These are phyloP conservation scores for Tilletia walkeri DNA, from an alignment of 1,284 basidiomycete genomes.

Conservation along the genomic window DNA sequence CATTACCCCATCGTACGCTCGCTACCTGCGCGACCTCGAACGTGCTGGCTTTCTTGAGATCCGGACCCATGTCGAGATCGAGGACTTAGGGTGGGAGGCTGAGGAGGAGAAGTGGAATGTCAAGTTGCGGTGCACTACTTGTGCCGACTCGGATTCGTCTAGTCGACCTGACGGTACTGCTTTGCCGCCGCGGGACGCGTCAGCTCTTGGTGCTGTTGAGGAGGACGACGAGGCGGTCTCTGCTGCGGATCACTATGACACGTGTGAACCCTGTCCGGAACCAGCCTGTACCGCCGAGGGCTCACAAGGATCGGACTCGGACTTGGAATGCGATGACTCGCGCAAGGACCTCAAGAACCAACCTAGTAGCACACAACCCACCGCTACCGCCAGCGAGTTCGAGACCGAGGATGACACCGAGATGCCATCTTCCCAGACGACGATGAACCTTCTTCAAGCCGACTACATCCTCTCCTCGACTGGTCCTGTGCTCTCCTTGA, in stretches of 20 bases:
- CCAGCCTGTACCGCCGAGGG: neutral
- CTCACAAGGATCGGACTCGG: neutral
- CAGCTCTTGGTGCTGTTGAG: neutral
- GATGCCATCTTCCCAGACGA: too few relatives aligned
- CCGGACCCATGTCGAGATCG: constrained; percentile 38
- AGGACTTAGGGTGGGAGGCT: constrained; percentile 21
- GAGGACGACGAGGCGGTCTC: neutral
- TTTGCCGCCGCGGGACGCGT: neutral
- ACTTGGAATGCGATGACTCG: neutral
- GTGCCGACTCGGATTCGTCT: neutral
- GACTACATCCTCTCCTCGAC: constrained; percentile 53
- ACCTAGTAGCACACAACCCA: neutral
- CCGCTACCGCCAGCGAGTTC: neutral
- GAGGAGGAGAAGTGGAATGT: neutral
- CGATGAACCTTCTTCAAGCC: constrained; percentile 9
- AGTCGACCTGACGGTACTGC: neutral
- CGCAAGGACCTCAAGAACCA: neutral
- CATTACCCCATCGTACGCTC: constrained; percentile 52
- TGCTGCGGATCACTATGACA: neutral
- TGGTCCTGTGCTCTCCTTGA: constrained; percentile 41
- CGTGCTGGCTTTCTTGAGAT: constrained; percentile 39
- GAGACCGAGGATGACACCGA: constrained; percentile 8
- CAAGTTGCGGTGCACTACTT: neutral
- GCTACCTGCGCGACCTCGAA: constrained; percentile 37
- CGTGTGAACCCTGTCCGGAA: neutral